Percentiles rank a stretch among this genome's conserved stretches.
phyloP scores from a whole-genome alignment of 352 stramenopile genomes.

The Globisporangium camurandrum region DNA sequence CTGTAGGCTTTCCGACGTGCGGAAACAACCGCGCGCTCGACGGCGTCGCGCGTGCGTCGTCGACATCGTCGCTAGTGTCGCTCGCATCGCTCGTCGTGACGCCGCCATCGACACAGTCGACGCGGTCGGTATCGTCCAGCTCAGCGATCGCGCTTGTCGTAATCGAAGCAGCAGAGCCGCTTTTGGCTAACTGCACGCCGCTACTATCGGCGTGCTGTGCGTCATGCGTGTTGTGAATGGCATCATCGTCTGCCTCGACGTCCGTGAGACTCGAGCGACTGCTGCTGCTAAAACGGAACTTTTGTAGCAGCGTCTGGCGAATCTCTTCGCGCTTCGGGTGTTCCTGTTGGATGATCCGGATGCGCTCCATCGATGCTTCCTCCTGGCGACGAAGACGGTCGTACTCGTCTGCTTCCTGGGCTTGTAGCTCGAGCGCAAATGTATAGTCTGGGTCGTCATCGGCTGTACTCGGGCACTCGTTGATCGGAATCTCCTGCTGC shows the following conservation, averaged over 20 bases:
- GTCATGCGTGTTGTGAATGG: not conserved
- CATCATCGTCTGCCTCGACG: conserved; percentile 10
- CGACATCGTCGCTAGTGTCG: not conserved
- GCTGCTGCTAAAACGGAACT: conserved; percentile 35
- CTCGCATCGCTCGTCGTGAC: not conserved
- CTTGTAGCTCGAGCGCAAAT: conserved; percentile 65
- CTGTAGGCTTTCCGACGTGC: conserved; percentile 9
- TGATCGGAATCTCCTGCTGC: conserved; percentile 53
- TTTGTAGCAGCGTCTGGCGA: conserved; percentile 31
- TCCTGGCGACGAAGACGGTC: conserved; percentile 61
- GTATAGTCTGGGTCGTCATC: conserved; percentile 59
- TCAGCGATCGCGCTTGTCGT: too few relatives aligned
- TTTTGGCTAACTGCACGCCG: too few relatives aligned
- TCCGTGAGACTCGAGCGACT: conserved; percentile 4
- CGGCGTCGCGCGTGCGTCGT: conserved; percentile 1
- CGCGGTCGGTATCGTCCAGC: not conserved
- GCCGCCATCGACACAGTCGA: not conserved
- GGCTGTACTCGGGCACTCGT: conserved; percentile 17
- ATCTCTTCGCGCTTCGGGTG: conserved; percentile 37
- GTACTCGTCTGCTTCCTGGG: conserved; percentile 67
- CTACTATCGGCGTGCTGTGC: too few relatives aligned
- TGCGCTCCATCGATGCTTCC: conserved; percentile 56
- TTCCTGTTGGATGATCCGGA: conserved; percentile 49
- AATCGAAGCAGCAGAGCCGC: not conserved
- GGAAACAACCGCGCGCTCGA: not conserved